phyloP scores from a whole-genome alignment of 768 basidiomycete genomes.

The Pleurotus tuoliensis region DNA sequence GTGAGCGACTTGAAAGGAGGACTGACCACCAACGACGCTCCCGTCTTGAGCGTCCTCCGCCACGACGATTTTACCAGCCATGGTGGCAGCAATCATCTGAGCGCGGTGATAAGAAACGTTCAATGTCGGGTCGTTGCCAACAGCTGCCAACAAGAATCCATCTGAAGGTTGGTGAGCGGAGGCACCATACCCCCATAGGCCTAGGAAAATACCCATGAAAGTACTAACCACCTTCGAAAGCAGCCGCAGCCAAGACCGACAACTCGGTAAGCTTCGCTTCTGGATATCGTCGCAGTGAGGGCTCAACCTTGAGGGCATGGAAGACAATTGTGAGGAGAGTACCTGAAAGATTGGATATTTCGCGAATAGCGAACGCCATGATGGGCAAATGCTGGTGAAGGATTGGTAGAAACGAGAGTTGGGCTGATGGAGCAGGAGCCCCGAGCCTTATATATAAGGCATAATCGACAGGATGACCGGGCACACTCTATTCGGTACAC shows the following conservation, averaged over 20 bases:
- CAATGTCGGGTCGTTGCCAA: constrained; percentile 5
- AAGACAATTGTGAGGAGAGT: not conserved
- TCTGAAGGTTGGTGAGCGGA: not conserved
- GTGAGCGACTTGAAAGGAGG: not conserved
- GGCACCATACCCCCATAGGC: not conserved
- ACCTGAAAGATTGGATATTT: constrained; percentile 6
- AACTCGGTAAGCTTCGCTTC: constrained; percentile 1
- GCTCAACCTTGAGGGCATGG: not conserved
- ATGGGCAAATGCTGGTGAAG: not conserved
- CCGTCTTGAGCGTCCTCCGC: not conserved
- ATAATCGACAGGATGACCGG: not conserved
- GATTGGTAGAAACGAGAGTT: not conserved
- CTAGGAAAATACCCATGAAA: not conserved
- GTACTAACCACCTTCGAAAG: constrained; percentile 8
- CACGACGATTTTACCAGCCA: constrained; percentile 6
- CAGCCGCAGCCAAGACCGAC: constrained; percentile 3
- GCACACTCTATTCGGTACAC: constrained; percentile 1
- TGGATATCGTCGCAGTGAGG: not conserved
- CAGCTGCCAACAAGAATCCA: constrained; percentile 4
- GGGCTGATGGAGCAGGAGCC: not conserved
- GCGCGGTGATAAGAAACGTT: constrained; percentile 8
- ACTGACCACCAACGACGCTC: not conserved
- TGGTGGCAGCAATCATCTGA: constrained; percentile 6
- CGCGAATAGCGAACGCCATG: not conserved
- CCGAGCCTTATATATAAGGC: constrained; percentile 1